These are phyloP conservation scores for Gynostemma pentaphyllum DNA, from an alignment of 306 rosid genomes.

Conservation along the genomic window DNA sequence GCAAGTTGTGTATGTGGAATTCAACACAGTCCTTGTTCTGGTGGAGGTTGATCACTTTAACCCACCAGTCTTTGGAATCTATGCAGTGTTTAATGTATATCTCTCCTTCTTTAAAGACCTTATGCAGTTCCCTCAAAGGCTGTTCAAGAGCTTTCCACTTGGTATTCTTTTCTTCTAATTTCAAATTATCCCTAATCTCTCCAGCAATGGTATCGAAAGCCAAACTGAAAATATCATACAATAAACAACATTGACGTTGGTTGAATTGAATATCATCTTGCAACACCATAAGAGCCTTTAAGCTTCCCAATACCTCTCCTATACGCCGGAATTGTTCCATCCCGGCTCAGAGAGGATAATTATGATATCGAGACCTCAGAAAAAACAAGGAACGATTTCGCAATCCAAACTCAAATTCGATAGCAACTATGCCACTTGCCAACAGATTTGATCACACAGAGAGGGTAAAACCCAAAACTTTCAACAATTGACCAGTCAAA, in stretches of 20 bases:
- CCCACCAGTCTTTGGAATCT: slow-evolving; percentile 73
- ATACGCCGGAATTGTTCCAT: slow-evolving; percentile 98
- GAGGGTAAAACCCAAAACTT: not conserved
- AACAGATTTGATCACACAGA: slow-evolving; percentile 7
- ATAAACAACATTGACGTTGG: slow-evolving; percentile 52
- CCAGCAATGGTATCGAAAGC: slow-evolving; percentile 71
- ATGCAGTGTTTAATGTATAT: slow-evolving; percentile 52
- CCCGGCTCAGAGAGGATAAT: slow-evolving; percentile 21
- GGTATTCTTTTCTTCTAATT: slow-evolving; percentile 52
- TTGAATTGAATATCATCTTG: slow-evolving; percentile 71
- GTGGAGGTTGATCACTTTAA: slow-evolving; percentile 45
- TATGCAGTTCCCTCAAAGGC: slow-evolving; percentile 59
- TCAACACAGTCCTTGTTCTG: slow-evolving; percentile 61
- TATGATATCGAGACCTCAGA: not conserved
- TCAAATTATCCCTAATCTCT: slow-evolving; percentile 60
- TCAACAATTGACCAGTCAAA: not conserved
- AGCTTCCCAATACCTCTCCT: slow-evolving; percentile 86
- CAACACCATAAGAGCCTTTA: slow-evolving; percentile 74
- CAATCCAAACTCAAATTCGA: not conserved
- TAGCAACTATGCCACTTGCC: not conserved
- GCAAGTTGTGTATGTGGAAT: slow-evolving; percentile 67
- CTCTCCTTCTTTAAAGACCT: slow-evolving; percentile 76
- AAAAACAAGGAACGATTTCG: not conserved
- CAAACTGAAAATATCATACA: slow-evolving; percentile 43
- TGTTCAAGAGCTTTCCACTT: slow-evolving; percentile 84